Percentiles rank a stretch among this genome's conserved stretches.
These are phyloP conservation scores for Daldinia sp. DNA, from an alignment of 2,329 filamentous ascomycete genomes.

Conservation along the genomic window DNA sequence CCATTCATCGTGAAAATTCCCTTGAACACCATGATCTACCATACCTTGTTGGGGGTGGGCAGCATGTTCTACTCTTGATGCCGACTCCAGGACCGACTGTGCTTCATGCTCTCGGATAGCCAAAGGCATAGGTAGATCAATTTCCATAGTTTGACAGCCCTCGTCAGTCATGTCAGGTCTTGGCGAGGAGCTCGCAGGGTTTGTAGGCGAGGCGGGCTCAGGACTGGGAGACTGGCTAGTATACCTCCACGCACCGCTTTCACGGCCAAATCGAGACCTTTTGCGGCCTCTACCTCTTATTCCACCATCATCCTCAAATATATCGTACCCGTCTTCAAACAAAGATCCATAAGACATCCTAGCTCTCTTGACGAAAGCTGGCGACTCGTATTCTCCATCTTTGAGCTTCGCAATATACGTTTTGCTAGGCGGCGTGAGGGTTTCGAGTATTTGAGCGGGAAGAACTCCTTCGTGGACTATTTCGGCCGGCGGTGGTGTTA, in stretches of 20 bases:
- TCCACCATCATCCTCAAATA: slow-evolving; percentile 74
- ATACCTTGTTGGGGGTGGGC: slow-evolving; percentile 12
- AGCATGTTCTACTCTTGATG: slow-evolving; percentile 7
- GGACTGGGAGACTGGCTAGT: slow-evolving; percentile 76
- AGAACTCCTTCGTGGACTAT: slow-evolving; percentile 30
- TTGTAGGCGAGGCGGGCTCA: slow-evolving; percentile 50
- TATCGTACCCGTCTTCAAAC: slow-evolving; percentile 70
- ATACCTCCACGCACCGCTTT: slow-evolving; percentile 77
- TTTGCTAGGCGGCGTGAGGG: slow-evolving; percentile 46
- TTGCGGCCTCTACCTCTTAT: slow-evolving; percentile 71
- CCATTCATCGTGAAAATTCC: slow-evolving; percentile 21
- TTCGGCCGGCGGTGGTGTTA: slow-evolving; percentile 17
- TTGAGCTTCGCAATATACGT: slow-evolving; percentile 49
- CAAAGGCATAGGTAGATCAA: slow-evolving; percentile 40
- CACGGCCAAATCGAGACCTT: slow-evolving; percentile 71
- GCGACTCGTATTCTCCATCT: slow-evolving; percentile 72
- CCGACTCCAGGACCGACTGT: slow-evolving; percentile 1
- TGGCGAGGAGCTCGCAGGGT: slow-evolving; percentile 24
- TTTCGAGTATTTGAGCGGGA: slow-evolving; percentile 6
- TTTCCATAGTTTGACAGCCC: slow-evolving; percentile 51
- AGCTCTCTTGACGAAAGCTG: slow-evolving; percentile 78
- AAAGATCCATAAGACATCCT: slow-evolving; percentile 74
- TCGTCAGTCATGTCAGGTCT: slow-evolving; percentile 49
- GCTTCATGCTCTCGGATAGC: slow-evolving; percentile 13
- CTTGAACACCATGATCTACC: slow-evolving; percentile 36